Percentiles rank a stretch among this genome's conserved stretches.
phyloP scores from a whole-genome alignment of 1,139 yeast genomes.

The Candida tropicalis region DNA sequence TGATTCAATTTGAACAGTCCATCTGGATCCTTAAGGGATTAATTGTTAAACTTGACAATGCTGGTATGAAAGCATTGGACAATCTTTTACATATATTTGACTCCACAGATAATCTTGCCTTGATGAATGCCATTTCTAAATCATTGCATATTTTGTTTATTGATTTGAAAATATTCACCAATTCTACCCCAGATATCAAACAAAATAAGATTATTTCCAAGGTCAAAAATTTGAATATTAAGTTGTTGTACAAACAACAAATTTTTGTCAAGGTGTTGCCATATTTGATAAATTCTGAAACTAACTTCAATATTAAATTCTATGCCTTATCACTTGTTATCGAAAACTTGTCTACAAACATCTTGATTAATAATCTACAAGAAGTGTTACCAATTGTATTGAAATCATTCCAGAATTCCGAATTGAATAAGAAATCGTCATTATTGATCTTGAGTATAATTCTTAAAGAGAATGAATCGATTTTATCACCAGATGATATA shows the following conservation, averaged over 20 bases:
- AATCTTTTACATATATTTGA: conserved; percentile 40
- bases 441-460: conserved; percentile 57
- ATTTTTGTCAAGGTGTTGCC: conserved; percentile 63
- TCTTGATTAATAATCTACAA: conserved; percentile 44
- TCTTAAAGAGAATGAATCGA: conserved; percentile 50
- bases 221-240: conserved; percentile 58
- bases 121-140: conserved; percentile 38
- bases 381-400: conserved; percentile 71
- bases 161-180: conserved; percentile 63
- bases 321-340: conserved; percentile 69
- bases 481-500: conserved; percentile 52
- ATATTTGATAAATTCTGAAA: conserved; percentile 42
- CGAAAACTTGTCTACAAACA: conserved; percentile 46
- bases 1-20: conserved; percentile 47
- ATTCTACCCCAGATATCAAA: conserved; percentile 23
- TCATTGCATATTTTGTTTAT: conserved; percentile 66
- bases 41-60: conserved; percentile 55
- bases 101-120: conserved; percentile 35
- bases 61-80: conserved; percentile 43
- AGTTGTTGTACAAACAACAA: conserved; percentile 76
- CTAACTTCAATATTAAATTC: conserved; percentile 46
- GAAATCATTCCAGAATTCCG: conserved; percentile 51
- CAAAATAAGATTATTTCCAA: conserved; percentile 42
- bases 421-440: conserved; percentile 59
- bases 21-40: conserved; percentile 78